Percentiles rank a stretch among this genome's conserved stretches.
phyloP scores from a whole-genome alignment of 805 yeast genomes.

The Saccharomyces jurei region DNA sequence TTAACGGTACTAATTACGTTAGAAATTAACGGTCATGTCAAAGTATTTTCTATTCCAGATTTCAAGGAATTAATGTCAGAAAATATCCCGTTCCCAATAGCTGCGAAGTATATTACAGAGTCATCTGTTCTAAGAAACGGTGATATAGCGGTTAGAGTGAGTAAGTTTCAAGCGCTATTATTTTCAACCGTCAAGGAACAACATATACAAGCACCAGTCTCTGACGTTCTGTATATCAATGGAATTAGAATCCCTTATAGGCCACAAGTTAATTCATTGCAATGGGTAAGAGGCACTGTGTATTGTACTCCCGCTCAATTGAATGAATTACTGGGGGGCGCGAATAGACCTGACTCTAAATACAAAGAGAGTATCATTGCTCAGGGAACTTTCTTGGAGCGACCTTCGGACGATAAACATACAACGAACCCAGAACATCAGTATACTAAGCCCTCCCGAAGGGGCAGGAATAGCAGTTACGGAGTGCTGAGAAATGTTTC shows the following conservation, averaged over 20 bases:
- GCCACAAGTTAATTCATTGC: slow-evolving; percentile 70
- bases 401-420: slow-evolving; percentile 24
- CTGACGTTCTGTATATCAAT: slow-evolving; percentile 63
- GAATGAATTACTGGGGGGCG: slow-evolving; percentile 63
- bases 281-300: slow-evolving; percentile 78
- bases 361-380: slow-evolving; percentile 54
- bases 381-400: slow-evolving; percentile 31
- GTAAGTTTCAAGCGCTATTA: slow-evolving; percentile 46
- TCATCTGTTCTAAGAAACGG: slow-evolving; percentile 44
- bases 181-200: slow-evolving; percentile 21
- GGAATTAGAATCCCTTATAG: slow-evolving; percentile 64
- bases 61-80: slow-evolving; percentile 46
- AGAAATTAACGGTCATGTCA: slow-evolving; percentile 37
- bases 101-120: slow-evolving; percentile 32
- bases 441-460: slow-evolving; percentile 46
- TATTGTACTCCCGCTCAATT: slow-evolving; percentile 54
- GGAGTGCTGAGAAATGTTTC: slow-evolving; percentile 32
- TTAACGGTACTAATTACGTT: slow-evolving; percentile 43
- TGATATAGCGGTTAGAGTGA: slow-evolving; percentile 46
- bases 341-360: slow-evolving; percentile 54
- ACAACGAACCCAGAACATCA: slow-evolving; percentile 17
- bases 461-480: slow-evolving; percentile 28
- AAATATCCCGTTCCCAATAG: slow-evolving; percentile 37
- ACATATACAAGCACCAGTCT: slow-evolving; percentile 10
- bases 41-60: slow-evolving; percentile 47